A percentile compares a stretch with the other conserved stretches of the same genome.
Evolutionary conservation across 139 green algal genomes (phyloP).

Genomic region (Edaphochlamys debaryana): DNA sequence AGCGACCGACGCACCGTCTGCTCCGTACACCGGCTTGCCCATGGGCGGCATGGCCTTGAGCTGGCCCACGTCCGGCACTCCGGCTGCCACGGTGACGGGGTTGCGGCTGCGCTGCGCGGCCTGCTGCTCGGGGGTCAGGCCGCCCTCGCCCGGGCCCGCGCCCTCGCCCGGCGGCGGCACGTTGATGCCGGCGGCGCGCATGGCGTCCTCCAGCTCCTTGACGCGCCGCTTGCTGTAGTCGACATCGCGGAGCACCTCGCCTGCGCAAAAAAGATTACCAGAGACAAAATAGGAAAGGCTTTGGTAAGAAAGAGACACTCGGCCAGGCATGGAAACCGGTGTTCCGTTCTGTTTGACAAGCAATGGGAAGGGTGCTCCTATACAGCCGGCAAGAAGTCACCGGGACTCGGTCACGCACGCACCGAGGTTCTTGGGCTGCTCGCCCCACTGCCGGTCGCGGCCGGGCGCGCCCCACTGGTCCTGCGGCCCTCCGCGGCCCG

Average conservation of each 20-base stretch:
- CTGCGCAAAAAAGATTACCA: neutral
- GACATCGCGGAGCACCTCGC: neutral
- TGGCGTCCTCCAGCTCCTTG: neutral
- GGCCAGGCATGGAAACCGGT: too few relatives aligned
- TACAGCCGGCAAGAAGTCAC: too few relatives aligned
- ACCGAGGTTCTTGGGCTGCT: constrained; percentile 11
- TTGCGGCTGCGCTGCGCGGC: neutral
- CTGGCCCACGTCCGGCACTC: too few relatives aligned
- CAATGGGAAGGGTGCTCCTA: too few relatives aligned
- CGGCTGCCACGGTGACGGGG: neutral
- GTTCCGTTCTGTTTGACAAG: too few relatives aligned
- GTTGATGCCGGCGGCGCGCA: neutral
- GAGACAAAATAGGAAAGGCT: too few relatives aligned
- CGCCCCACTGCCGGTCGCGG: neutral
- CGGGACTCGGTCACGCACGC: too few relatives aligned
- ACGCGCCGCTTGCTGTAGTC: neutral
- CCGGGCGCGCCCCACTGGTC: constrained; percentile 1
- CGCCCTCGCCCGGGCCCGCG: neutral
- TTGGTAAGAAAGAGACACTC: too few relatives aligned
- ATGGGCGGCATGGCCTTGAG: too few relatives aligned
- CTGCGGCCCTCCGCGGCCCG: neutral
- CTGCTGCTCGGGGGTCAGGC: neutral
- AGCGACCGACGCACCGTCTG: too few relatives aligned
- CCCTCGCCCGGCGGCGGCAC: neutral
- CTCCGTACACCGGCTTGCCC: too few relatives aligned